Conservation (phyloP, 2,329 filamentous ascomycete genomes). For the Phyllosticta paracitricarpa region DNA sequence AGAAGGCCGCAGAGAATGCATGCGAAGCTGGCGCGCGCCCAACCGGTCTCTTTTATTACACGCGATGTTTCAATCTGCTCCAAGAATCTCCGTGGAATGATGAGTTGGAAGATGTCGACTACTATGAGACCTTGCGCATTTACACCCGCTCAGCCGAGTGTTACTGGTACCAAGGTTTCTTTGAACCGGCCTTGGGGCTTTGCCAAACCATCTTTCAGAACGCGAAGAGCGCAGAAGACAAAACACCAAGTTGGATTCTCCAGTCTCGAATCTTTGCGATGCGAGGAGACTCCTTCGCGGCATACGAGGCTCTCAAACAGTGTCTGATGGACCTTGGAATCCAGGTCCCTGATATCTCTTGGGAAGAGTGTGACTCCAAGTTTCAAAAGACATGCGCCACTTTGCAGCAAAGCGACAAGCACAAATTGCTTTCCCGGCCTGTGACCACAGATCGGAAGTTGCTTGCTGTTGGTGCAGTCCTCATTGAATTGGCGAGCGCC, state of each 20-base stretch:
- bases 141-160: constrained; percentile 74
- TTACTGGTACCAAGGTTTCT: constrained; percentile 67
- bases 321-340: constrained; percentile 62
- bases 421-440: constrained; percentile 32
- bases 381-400: constrained; percentile 45
- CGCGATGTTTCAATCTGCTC: constrained; percentile 64
- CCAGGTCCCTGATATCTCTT: constrained; percentile 54
- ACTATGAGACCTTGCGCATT: constrained; percentile 75
- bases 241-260: constrained; percentile 73
- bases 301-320: constrained; percentile 59
- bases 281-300: constrained; percentile 58
- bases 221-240: constrained; percentile 64
- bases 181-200: constrained; percentile 56
- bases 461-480: constrained; percentile 56
- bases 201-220: constrained; percentile 60
- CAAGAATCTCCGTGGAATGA: constrained; percentile 72
- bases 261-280: constrained; percentile 71
- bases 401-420: constrained; percentile 38
- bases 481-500: constrained; percentile 59
- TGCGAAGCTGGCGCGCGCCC: constrained; percentile 73
- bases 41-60: constrained; percentile 75
- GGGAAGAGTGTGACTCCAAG: constrained; percentile 65
- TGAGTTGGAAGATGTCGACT: constrained; percentile 59
- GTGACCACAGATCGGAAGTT: constrained; percentile 39
- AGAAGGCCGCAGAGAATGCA: constrained; percentile 67